Base-by-base conservation (phyloP, 768 basidiomycete genomes). In the Amyloporia xantha region DNA sequence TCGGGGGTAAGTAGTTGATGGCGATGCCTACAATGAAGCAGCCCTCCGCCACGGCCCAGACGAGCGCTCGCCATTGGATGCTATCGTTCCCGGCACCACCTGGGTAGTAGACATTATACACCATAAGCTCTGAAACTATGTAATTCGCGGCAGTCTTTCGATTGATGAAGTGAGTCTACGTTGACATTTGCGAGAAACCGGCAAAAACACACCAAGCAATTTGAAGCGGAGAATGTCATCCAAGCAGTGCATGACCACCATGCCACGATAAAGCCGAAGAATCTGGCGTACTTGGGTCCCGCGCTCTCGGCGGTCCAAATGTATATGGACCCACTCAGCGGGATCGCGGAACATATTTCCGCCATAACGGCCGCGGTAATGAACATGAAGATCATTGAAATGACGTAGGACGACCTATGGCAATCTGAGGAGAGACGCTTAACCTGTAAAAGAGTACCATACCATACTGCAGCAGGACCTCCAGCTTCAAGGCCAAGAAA, bases 201-300 rank as follows among this genome's bases (percentile, higher is more conserved):
- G 24, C 21, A 1, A 12, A 23, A 4, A 51, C 76, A 28, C 39
- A 85, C 91, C 71, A 92, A 90, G 50, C 87, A 91, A 60, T 91
- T 93, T 23, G 85, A 80, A 9, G 92, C 92, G 35, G 82, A 75
- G 57, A 93, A 95, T 0, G 92, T 94, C 79, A 91, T 91, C 92
- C 92, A 95, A n/a, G 91, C 92, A 1, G 91, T 92, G 50, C 83
- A 84, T 11, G 88, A 74, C 91, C 91, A 95, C 86, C 88, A 95
- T 25, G 91, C 91, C 12, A 93, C 91, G 48, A 91, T 65, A 68
- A 93, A 91, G 1, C 90, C 91, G 54, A 91, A 79, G 66, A 94
- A 86, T 28, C 92, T 76, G 2, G 82, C 90, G 58, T 89, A 83
- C 56, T 88, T 90, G 4, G 83, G 83, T 1, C 92, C 92, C 4